These are phyloP conservation scores for Lichina pygmaea DNA, from an alignment of 495 filamentous ascomycete species.

Conservation along the genomic window DNA sequence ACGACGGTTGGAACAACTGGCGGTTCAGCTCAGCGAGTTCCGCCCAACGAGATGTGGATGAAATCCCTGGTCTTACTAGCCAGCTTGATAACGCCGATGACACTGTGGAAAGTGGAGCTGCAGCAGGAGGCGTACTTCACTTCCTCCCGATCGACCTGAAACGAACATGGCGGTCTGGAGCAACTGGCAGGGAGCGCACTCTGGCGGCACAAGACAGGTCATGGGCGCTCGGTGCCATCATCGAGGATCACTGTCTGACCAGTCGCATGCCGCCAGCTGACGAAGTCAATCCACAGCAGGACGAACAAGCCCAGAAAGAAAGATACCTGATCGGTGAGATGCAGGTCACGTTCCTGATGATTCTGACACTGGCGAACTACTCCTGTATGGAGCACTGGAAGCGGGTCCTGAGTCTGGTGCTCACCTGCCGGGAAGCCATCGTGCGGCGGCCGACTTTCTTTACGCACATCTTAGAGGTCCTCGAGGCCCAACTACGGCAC, in stretches of 20 bases:
- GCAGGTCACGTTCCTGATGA: slow-evolving; percentile 62
- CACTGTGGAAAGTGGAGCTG: slow-evolving; percentile 7
- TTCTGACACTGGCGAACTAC: slow-evolving; percentile 55
- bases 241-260: slow-evolving; percentile 12
- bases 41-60: slow-evolving; percentile 18
- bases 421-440: slow-evolving; percentile 39
- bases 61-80: slow-evolving; percentile 13
- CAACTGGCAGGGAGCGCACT: slow-evolving; percentile 44
- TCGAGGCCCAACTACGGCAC: slow-evolving; percentile 46
- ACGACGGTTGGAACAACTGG: slow-evolving; percentile 18
- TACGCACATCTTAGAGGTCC: slow-evolving; percentile 25
- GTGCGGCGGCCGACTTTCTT: slow-evolving; percentile 28
- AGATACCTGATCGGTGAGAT: slow-evolving; percentile 53
- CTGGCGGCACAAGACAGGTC: slow-evolving; percentile 43
- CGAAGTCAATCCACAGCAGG: slow-evolving; percentile 4
- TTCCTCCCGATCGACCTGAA: slow-evolving; percentile 26
- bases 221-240: slow-evolving; percentile 35
- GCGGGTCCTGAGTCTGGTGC: slow-evolving; percentile 36
- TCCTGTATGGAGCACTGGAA: slow-evolving; percentile 83
- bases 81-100: slow-evolving; percentile 5
- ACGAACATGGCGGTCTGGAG: slow-evolving; percentile 39
- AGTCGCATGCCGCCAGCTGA: not conserved
- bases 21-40: slow-evolving; percentile 19
- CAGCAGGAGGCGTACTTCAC: slow-evolving; percentile 8
- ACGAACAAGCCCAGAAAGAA: slow-evolving; percentile 1